These are phyloP conservation scores for Penicillium alfredii DNA, from an alignment of 495 filamentous ascomycete species.

Conservation along the genomic window DNA sequence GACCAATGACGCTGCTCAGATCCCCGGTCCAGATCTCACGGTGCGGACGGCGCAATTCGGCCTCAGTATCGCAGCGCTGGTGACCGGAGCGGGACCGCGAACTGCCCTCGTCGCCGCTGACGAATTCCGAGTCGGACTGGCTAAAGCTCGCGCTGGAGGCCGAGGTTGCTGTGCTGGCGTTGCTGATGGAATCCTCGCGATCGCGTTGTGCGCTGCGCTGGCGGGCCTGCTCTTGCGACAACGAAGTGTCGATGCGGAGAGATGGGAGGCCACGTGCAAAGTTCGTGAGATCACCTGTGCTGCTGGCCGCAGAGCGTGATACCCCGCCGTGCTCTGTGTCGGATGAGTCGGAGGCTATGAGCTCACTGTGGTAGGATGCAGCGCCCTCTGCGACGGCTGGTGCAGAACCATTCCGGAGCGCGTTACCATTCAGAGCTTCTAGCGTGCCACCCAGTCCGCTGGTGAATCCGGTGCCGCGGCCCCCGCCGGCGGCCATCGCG, in stretches of 20 bases:
- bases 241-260: constrained; percentile 41
- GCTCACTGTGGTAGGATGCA: constrained; percentile 24
- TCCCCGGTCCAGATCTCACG: constrained; percentile 75
- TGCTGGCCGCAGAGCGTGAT: constrained; percentile 31
- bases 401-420: constrained; percentile 19
- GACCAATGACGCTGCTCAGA: constrained; percentile 85
- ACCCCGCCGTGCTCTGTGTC: constrained; percentile 40
- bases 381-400: constrained; percentile 16
- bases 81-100: constrained; percentile 14
- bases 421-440: constrained; percentile 37
- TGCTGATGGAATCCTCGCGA: constrained; percentile 40
- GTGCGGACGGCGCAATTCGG: constrained; percentile 21
- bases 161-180: constrained; percentile 38
- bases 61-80: constrained; percentile 32
- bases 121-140: constrained; percentile 38
- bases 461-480: constrained; percentile 56
- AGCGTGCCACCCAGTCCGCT: constrained; percentile 41
- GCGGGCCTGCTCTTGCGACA: constrained; percentile 23
- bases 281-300: constrained; percentile 22
- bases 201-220: constrained; percentile 24
- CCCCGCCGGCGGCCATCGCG: constrained; percentile 95
- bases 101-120: constrained; percentile 21
- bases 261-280: constrained; percentile 33
- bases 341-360: constrained; percentile 39
- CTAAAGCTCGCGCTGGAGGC: constrained; percentile 39